Conservation (phyloP, 257 asterid species). For the Nicotiana obtusifolia region DNA sequence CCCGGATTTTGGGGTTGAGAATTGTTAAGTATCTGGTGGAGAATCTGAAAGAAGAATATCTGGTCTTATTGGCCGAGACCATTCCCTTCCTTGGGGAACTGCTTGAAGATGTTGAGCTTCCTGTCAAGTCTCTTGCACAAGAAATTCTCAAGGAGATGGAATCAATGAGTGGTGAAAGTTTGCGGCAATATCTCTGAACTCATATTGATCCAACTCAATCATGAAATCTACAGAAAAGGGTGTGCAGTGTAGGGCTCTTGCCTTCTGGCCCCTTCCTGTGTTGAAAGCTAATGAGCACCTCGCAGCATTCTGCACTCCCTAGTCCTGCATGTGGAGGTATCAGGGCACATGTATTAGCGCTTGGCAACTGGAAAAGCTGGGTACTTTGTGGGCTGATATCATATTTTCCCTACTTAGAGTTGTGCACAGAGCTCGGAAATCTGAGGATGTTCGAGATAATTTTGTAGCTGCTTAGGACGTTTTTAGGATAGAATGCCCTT, state of each 20-base stretch:
- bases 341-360: background rate
- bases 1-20: conserved; percentile 71
- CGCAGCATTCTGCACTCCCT: background rate
- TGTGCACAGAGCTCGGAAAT: background rate
- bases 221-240: background rate
- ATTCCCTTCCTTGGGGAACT: conserved; percentile 85
- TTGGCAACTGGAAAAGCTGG: background rate
- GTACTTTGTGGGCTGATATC: background rate
- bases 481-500: background rate
- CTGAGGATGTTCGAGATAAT: background rate
- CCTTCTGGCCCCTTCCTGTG: background rate
- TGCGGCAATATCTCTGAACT: conserved; percentile 61
- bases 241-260: background rate
- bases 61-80: conserved; percentile 66
- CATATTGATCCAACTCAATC: background rate
- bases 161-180: conserved; percentile 76
- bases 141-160: conserved; percentile 81
- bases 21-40: conserved; percentile 58
- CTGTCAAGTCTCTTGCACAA: conserved; percentile 84
- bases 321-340: background rate
- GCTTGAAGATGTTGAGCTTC: conserved; percentile 72
- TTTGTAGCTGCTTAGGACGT: background rate
- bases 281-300: background rate
- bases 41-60: conserved; percentile 77
- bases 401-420: background rate